Base-by-base conservation (phyloP, 345 rosid genomes). In the Geranium rotundifolium region DNA sequence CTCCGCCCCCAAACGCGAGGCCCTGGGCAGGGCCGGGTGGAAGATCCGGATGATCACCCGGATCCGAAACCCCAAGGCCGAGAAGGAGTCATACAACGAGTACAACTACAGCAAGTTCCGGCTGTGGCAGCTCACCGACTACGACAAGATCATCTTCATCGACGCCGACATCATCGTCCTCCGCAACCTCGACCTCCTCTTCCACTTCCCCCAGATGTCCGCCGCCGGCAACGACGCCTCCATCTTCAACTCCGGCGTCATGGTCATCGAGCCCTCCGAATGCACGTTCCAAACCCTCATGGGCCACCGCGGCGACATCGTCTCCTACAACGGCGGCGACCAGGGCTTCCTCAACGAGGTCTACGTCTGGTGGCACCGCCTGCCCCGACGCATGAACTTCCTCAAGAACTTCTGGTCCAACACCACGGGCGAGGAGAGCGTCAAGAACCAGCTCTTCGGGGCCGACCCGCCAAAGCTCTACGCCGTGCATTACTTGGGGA, bases 251-350 rank as follows among this genome's bases (percentile, higher is more conserved):
- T 93, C 97, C 0, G 95, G 97, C 0, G 70, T 90, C 17, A 93
- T 93, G 99, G 91, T 93, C 56, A 75, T 90, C 19, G 95, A 93
- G 78, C 99, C 99, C 10, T 90, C 97, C 17, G 88, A 86, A n/a
- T 93, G 99, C 73, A 87, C 91, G 0, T 93, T 90, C 71, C 66
- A 66, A 54, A 64, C 66, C 27, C 65, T 93, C 23, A 87, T 93
- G 97, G 76, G 74, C 46, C 80, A 23, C 27, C 27, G 27, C 27
- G 27, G 27, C 27, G 27, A 23, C 27, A 23, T 23, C 27, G 27
- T 23, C 27, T 23, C 27, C 27, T 23, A 23, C 27, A 23, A 23
- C 27, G 27, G 27, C 27, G 27, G 27, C 27, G 27, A 23, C 27
- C 27, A 23, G 27, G 27, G 27, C 27, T 23, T 23, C 27, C 27